Conservation (phyloP, 768 basidiomycete genomes). For the Kwoniella sp. region DNA sequence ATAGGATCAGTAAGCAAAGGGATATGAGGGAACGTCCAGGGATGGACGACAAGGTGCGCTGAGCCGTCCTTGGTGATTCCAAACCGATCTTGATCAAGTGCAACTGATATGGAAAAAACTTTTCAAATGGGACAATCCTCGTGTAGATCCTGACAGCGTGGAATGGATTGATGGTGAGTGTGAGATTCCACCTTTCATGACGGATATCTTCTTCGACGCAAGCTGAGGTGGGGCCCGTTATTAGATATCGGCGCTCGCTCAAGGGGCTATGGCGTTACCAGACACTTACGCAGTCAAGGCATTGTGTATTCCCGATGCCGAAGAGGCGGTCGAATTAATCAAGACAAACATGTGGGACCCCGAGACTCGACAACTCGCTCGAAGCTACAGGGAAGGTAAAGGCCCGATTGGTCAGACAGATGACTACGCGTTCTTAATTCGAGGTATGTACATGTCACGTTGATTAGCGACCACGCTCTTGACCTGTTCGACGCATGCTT, state of each 20-base stretch:
- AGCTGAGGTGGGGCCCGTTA: neutral
- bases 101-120: too few relatives aligned
- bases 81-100: too few relatives aligned
- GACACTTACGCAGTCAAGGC: constrained; percentile 30
- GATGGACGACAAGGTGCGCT: constrained; percentile 57
- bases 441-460: too few relatives aligned
- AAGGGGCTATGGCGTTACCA: constrained; percentile 33
- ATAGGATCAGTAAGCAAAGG: constrained; percentile 48
- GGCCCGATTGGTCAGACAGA: constrained; percentile 58
- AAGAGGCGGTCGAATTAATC: constrained; percentile 37
- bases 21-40: constrained; percentile 58
- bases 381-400: constrained; percentile 57
- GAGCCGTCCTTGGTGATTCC: neutral
- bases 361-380: constrained; percentile 38
- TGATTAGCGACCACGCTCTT: too few relatives aligned
- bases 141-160: constrained; percentile 57
- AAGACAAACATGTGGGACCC: constrained; percentile 41
- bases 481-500: too few relatives aligned
- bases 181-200: too few relatives aligned
- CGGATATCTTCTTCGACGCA: too few relatives aligned
- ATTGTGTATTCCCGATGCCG: constrained; percentile 22
- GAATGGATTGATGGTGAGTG: constrained; percentile 59
- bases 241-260: constrained; percentile 42
- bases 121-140: too few relatives aligned
- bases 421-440: constrained; percentile 58